These are phyloP conservation scores for Ganoderma multipileum DNA, from an alignment of 1,284 basidiomycete species.

Conservation along the genomic window DNA sequence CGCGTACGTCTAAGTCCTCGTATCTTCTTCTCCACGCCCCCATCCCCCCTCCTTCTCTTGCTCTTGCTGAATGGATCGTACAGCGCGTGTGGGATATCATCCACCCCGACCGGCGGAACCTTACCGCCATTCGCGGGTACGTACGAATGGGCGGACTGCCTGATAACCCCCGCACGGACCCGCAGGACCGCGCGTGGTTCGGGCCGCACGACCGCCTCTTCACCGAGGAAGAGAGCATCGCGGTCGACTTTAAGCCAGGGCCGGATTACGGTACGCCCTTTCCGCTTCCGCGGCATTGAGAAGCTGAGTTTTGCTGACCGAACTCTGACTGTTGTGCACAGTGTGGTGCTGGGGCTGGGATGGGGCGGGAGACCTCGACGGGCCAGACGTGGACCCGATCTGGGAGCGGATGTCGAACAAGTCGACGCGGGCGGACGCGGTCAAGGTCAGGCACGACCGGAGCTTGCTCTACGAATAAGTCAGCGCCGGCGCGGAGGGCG, in stretches of 20 bases:
- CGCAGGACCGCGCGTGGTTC: slow-evolving; percentile 94
- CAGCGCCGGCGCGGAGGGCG: neutral
- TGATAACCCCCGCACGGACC: slow-evolving; percentile 93
- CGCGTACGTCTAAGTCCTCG: slow-evolving; percentile 54
- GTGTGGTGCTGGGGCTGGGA: slow-evolving; percentile 99
- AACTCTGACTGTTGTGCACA: too few species aligned
- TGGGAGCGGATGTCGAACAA: slow-evolving; percentile 88
- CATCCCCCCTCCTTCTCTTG: slow-evolving; percentile 11
- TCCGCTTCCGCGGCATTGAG: neutral
- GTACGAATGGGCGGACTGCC: slow-evolving; percentile 89
- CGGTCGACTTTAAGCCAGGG: slow-evolving; percentile 78
- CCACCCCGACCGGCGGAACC: slow-evolving; percentile 86
- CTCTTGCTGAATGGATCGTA: neutral
- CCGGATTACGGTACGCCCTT: slow-evolving; percentile 77
- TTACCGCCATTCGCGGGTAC: slow-evolving; percentile 94
- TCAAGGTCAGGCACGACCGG: slow-evolving; percentile 81
- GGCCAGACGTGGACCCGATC: slow-evolving; percentile 93
- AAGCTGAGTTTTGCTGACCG: neutral
- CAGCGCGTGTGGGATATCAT: slow-evolving; percentile 93
- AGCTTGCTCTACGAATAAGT: slow-evolving; percentile 39
- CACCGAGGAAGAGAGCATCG: slow-evolving; percentile 83
- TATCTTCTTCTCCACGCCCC: neutral
- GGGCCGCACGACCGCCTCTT: slow-evolving; percentile 95
- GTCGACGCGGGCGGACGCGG: slow-evolving; percentile 64
- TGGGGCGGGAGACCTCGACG: slow-evolving; percentile 94